A percentile compares a stretch with the other conserved stretches of the same genome.
phyloP scores from a whole-genome alignment of 2,329 filamentous ascomycete genomes.

The Calycina herbarum region DNA sequence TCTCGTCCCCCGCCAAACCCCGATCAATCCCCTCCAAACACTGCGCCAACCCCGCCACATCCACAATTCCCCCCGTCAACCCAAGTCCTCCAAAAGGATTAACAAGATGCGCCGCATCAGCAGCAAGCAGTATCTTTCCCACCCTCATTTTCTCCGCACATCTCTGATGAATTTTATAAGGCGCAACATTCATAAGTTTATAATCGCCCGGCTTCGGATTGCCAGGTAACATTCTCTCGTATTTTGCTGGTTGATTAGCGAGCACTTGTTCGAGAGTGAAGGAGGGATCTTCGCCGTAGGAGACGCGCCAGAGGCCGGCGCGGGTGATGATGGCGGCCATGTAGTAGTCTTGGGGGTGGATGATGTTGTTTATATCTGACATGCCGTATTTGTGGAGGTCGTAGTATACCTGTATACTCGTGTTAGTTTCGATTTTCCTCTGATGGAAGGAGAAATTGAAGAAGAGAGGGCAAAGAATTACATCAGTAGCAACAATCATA shows the following conservation, averaged over 20 bases:
- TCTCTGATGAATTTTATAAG: slow-evolving; percentile 51
- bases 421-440: background rate
- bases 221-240: slow-evolving; percentile 57
- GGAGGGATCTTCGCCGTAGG: slow-evolving; percentile 58
- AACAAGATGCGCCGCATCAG: slow-evolving; percentile 51
- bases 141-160: slow-evolving; percentile 47
- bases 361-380: slow-evolving; percentile 58
- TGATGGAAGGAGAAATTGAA: no score
- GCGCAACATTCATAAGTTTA: slow-evolving; percentile 51
- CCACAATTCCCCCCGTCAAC: slow-evolving; percentile 64
- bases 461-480: slow-evolving; percentile 26
- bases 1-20: slow-evolving; percentile 37
- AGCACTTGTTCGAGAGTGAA: slow-evolving; percentile 54
- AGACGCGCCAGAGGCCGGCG: slow-evolving; percentile 61
- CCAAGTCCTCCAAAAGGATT: slow-evolving; percentile 60
- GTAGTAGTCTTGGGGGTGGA: slow-evolving; percentile 62
- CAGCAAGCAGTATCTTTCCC: slow-evolving; percentile 46
- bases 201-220: slow-evolving; percentile 58
- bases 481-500: slow-evolving; percentile 52
- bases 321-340: slow-evolving; percentile 60
- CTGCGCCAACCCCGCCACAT: slow-evolving; percentile 60
- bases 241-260: slow-evolving; percentile 54
- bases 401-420: slow-evolving; percentile 53
- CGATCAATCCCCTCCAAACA: slow-evolving; percentile 48
- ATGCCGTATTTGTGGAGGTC: slow-evolving; percentile 56